Evolutionary conservation across 2,329 filamentous ascomycete species (phyloP).

Genomic region (Lachnellula hyalina): DNA sequence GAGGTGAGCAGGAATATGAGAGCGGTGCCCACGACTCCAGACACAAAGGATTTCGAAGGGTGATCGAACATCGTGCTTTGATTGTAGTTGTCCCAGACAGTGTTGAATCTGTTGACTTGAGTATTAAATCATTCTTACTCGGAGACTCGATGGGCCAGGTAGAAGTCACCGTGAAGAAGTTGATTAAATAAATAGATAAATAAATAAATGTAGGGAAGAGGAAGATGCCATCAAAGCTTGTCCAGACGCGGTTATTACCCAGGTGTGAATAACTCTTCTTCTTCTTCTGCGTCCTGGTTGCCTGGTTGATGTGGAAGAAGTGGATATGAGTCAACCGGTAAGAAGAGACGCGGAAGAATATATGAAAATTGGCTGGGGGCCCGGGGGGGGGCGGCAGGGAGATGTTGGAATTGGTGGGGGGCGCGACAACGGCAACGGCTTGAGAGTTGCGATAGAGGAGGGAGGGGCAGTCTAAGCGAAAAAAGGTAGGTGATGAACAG

Average conservation of each 20-base stretch:
- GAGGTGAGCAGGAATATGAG: constrained; percentile 34
- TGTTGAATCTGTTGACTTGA: too few species aligned
- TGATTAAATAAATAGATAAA: too few species aligned
- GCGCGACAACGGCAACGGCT: not conserved
- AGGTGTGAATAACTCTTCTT: not conserved
- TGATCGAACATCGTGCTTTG: constrained; percentile 58
- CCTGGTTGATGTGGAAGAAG: not conserved
- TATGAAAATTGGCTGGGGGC: not conserved
- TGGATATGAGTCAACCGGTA: not conserved
- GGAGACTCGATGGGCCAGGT: too few species aligned
- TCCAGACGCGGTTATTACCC: not conserved
- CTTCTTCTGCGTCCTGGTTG: not conserved
- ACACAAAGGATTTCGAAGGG: constrained; percentile 20
- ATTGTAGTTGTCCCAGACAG: not conserved
- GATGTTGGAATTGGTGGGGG: not conserved
- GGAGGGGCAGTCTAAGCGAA: constrained; percentile 8
- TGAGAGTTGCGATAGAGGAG: not conserved
- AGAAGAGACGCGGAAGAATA: not conserved
- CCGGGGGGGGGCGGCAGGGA: too few species aligned
- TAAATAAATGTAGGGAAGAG: not conserved
- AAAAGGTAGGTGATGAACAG: constrained; percentile 11
- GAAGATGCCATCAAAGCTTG: too few species aligned
- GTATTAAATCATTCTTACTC: too few species aligned
- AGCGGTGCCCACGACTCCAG: constrained; percentile 29
- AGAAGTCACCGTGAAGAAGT: too few species aligned